A percentile compares a stretch with the other conserved stretches of the same genome.
These are phyloP conservation scores for Cylindrodendrum hubeiense DNA, from an alignment of 2,329 filamentous ascomycete species.

Conservation along the genomic window DNA sequence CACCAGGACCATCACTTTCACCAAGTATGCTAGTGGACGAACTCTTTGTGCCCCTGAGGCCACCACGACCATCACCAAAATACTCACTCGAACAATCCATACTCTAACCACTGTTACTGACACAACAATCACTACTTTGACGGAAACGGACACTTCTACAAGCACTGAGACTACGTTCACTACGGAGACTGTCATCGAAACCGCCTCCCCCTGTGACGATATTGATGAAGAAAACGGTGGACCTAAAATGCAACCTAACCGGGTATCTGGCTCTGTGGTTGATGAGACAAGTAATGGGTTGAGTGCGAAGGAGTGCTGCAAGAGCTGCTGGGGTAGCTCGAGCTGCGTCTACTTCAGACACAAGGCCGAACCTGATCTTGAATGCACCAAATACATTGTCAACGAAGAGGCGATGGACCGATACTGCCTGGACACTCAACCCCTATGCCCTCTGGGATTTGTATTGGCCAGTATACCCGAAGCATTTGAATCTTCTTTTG, in stretches of 20 bases:
- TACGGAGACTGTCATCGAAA: background rate
- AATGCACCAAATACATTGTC: background rate
- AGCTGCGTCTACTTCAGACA: background rate
- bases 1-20: background rate
- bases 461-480: background rate
- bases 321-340: background rate
- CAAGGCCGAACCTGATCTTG: background rate
- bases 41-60: background rate
- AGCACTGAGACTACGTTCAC: background rate
- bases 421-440: background rate
- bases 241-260: background rate
- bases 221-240: background rate
- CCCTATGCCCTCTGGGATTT: background rate
- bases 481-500: background rate
- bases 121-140: background rate
- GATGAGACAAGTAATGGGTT: background rate
- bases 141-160: background rate
- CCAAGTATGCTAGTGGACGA: background rate
- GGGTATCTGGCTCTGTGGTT: background rate
- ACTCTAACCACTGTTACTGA: background rate
- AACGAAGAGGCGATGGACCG: background rate
- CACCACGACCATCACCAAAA: background rate
- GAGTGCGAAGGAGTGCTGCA: background rate
- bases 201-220: background rate
- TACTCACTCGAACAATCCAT: background rate